Conservation (phyloP, 2,329 filamentous ascomycete species). For the Aspergillus costaricaensis region DNA sequence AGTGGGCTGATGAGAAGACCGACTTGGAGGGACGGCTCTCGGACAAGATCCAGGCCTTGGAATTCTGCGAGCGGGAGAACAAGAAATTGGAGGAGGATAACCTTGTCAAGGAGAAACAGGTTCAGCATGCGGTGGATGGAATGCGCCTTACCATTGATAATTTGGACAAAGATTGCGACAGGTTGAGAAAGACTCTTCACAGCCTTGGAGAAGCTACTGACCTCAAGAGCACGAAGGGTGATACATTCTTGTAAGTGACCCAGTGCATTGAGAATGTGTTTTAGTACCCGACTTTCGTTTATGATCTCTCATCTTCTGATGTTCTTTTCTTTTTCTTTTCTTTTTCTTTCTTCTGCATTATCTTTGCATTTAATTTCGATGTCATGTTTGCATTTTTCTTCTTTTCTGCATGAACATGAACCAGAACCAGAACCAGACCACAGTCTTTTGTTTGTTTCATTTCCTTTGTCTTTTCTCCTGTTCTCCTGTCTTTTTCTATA, state of each 20-base stretch:
- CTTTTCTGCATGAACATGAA: constrained; percentile 14
- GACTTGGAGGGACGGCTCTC: constrained; percentile 41
- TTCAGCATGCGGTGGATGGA: constrained; percentile 44
- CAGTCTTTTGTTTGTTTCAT: constrained; percentile 19
- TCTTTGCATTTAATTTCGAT: background rate
- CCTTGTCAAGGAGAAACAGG: constrained; percentile 48
- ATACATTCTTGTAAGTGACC: constrained; percentile 53
- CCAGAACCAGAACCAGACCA: constrained; percentile 10
- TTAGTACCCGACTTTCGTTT: constrained; percentile 19
- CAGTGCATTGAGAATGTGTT: constrained; percentile 27
- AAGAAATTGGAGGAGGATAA: constrained; percentile 48
- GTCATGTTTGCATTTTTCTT: background rate
- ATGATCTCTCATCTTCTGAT: constrained; percentile 12
- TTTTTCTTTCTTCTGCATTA: constrained; percentile 4
- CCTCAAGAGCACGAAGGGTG: constrained; percentile 51
- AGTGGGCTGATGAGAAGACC: constrained; percentile 36
- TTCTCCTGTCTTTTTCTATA: constrained; percentile 18
- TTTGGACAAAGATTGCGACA: constrained; percentile 54
- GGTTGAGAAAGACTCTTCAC: constrained; percentile 53
- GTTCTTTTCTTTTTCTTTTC: constrained; percentile 15
- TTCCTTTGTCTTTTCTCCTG: constrained; percentile 19
- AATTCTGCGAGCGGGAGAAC: constrained; percentile 48
- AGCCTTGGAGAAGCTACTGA: constrained; percentile 54
- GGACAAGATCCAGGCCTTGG: constrained; percentile 43
- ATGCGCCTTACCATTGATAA: constrained; percentile 53